These are phyloP conservation scores for Pseudogymnoascus sp. DNA, from an alignment of 2,329 filamentous ascomycete species.

Conservation along the genomic window DNA sequence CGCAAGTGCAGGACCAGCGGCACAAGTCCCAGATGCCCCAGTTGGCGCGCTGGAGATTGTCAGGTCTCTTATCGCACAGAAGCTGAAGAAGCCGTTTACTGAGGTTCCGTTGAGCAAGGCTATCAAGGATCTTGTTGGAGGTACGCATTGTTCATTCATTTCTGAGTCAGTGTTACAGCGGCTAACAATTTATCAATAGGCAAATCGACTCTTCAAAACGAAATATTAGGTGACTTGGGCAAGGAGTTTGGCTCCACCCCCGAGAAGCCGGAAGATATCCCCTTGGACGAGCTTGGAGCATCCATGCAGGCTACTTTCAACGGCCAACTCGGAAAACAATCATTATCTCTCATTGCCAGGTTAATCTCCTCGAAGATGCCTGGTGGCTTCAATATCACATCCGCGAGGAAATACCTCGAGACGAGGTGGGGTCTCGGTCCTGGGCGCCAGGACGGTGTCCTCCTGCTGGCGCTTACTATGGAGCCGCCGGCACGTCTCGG, in stretches of 20 bases:
- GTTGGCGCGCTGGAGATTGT: constrained; percentile 87
- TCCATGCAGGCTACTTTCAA: constrained; percentile 99
- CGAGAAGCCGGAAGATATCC: constrained; percentile 96
- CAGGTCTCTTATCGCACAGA: constrained; percentile 84
- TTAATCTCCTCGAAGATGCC: constrained; percentile 99
- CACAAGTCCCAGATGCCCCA: constrained; percentile 77
- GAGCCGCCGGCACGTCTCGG: constrained; percentile 84
- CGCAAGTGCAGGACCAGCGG: constrained; percentile 76
- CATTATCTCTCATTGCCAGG: constrained; percentile 83
- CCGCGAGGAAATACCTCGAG: constrained; percentile 90
- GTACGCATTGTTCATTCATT: constrained; percentile 48
- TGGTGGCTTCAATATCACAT: constrained; percentile 97
- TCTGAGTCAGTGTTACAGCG: constrained; percentile 19
- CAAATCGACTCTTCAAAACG: constrained; percentile 97
- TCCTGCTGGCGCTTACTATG: constrained; percentile 85
- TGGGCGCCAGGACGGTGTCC: constrained; percentile 84
- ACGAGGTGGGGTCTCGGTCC: constrained; percentile 82
- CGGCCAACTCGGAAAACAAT: constrained; percentile 95
- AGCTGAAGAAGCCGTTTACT: constrained; percentile 86
- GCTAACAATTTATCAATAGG: constrained; percentile 45
- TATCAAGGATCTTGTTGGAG: constrained; percentile 96
- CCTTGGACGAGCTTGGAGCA: constrained; percentile 88
- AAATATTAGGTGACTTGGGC: constrained; percentile 93
- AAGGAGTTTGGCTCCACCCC: constrained; percentile 98
- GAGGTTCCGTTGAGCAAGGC: constrained; percentile 93